Percentiles rank a stretch among this genome's conserved stretches.
Conservation (phyloP, 176 grass and related monocot species). For the Carex pumila region DNA sequence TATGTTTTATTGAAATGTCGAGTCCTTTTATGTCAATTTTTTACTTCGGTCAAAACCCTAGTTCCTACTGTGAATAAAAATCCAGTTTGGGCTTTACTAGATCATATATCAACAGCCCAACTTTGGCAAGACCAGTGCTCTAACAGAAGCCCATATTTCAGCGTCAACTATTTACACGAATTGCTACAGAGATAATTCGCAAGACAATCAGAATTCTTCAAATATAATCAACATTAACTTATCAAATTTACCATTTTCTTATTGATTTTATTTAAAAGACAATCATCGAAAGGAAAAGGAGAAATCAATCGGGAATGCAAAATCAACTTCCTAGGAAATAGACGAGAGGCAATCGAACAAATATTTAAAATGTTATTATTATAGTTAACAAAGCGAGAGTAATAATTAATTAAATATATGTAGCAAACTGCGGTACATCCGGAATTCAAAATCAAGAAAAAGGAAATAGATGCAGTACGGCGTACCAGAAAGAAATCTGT, state of each 20-base stretch:
- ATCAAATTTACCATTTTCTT: neutral
- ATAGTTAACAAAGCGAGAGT: neutral
- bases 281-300: neutral
- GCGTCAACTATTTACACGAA: neutral
- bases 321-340: neutral
- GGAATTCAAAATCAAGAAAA: neutral
- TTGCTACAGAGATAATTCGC: neutral
- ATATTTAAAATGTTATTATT: neutral
- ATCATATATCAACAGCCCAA: neutral
- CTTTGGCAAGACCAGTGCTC: neutral
- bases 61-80: neutral
- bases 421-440: neutral
- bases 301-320: neutral
- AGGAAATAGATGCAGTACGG: neutral
- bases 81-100: neutral
- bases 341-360: neutral
- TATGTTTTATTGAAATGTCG: neutral
- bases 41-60: neutral
- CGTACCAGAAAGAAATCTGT: constrained; percentile 2
- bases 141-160: neutral
- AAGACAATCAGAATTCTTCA: neutral
- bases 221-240: neutral
- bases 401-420: neutral
- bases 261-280: neutral
- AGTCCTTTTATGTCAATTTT: neutral